A percentile compares a stretch with the other conserved stretches of the same genome.
Conservation (phyloP, 164 flowering plant genomes). For the Taxillus chinensis region DNA sequence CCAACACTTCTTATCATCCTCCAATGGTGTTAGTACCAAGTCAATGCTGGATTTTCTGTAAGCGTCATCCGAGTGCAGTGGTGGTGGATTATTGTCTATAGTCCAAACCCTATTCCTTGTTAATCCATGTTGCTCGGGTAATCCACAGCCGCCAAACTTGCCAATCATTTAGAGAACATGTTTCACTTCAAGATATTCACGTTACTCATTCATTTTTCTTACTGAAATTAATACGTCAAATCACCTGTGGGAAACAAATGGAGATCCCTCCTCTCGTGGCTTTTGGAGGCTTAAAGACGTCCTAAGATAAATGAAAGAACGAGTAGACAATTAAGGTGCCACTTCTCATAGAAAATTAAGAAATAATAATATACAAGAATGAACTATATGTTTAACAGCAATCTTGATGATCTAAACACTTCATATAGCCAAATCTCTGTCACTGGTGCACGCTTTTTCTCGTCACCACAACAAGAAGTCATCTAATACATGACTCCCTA, state of each 20-base stretch:
- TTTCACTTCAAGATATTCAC: constrained; percentile 5
- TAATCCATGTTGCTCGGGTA: constrained; percentile 84
- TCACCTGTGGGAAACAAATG: constrained; percentile 92
- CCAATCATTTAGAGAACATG: constrained; percentile 8
- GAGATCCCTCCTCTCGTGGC: constrained; percentile 86
- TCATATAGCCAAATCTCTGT: too few relatives aligned
- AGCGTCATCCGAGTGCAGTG: constrained; percentile 45
- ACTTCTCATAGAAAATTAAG: too few relatives aligned
- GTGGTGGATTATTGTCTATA: constrained; percentile 71
- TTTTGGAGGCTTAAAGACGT: constrained; percentile 75
- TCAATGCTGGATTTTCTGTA: constrained; percentile 56
- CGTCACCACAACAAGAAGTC: not conserved
- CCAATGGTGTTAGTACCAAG: constrained; percentile 71
- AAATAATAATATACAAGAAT: too few relatives aligned
- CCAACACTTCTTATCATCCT: constrained; percentile 86
- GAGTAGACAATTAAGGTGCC: not conserved
- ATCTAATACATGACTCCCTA: too few relatives aligned
- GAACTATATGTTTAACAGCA: too few relatives aligned
- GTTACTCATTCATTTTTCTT: not conserved
- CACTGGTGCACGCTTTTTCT: not conserved
- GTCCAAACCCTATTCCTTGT: constrained; percentile 85
- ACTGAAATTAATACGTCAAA: not conserved
- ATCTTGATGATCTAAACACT: too few relatives aligned
- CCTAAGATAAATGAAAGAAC: constrained; percentile 30
- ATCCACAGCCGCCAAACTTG: constrained; percentile 78